Percentiles rank a stretch among this genome's conserved stretches.
Evolutionary conservation across 805 yeast species (phyloP).

Genomic region (Saccharomycopsis malanga): DNA sequence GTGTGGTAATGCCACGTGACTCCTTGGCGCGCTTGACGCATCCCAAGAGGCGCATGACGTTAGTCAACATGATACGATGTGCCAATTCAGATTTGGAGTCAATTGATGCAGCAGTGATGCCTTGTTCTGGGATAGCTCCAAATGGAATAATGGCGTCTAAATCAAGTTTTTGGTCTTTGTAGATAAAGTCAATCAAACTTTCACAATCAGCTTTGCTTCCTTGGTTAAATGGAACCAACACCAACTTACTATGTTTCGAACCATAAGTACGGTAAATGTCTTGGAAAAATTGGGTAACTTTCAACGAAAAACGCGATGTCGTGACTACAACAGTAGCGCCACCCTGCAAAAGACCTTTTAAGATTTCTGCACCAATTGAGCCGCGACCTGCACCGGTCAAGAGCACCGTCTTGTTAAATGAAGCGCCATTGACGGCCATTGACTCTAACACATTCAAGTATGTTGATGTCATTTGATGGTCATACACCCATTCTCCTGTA

Average conservation of each 20-base stretch:
- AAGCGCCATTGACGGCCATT: constrained; percentile 90
- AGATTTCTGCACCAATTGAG: constrained; percentile 94
- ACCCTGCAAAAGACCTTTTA: constrained; percentile 92
- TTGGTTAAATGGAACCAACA: constrained; percentile 98
- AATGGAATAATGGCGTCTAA: constrained; percentile 93
- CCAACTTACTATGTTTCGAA: constrained; percentile 83
- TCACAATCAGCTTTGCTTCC: constrained; percentile 93
- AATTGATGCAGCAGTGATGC: constrained; percentile 86
- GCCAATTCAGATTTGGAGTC: constrained; percentile 97
- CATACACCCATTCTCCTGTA: constrained; percentile 77
- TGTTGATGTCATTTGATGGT: constrained; percentile 63
- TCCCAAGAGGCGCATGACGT: constrained; percentile 88
- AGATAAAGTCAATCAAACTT: constrained; percentile 77
- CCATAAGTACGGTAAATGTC: constrained; percentile 88
- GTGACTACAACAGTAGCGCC: constrained; percentile 98
- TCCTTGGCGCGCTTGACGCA: constrained; percentile 78
- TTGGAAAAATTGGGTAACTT: constrained; percentile 94
- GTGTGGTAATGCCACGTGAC: constrained; percentile 70
- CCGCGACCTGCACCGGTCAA: constrained; percentile 99
- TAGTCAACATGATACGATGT: constrained; percentile 97
- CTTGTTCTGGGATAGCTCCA: constrained; percentile 99
- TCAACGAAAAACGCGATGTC: constrained; percentile 89
- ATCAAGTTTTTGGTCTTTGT: constrained; percentile 75
- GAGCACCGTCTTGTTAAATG: constrained; percentile 83
- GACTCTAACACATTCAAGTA: constrained; percentile 88